Base-by-base conservation (phyloP, 2,329 filamentous ascomycete genomes). In the Diplodia scrobiculata region DNA sequence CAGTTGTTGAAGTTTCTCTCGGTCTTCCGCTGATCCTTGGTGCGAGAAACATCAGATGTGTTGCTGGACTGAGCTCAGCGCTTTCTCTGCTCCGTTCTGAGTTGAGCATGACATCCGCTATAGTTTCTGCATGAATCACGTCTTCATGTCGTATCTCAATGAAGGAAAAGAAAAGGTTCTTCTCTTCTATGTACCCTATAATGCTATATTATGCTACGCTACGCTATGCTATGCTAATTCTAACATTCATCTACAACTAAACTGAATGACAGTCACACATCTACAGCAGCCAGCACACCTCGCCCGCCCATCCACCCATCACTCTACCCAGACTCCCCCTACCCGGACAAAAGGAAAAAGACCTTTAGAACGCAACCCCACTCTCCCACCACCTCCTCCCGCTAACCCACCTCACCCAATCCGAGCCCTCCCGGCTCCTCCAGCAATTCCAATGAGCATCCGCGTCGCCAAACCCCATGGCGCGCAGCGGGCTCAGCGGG, bases 401-500 rank as follows among this genome's bases (percentile, higher is more conserved):
- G 2, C 71, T 76, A 76, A 89, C 83, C 84, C 85, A 88, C 1
- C 83, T 81, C 25, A 87, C 75, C 68, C 84, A 79, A 25, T 82
- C 76, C 32, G 65, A 17, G 13, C 52, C 55, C 21, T 62, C 65
- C 68, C 34, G 29, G 29, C 10, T 14, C 27, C 83, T 81, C 86
- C 89, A 92, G 71, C 90, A 86, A 85, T 86, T 91, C 82, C 86
- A 88, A 0, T 82, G 78, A 71, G 90, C 87, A 0, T 84, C 85
- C 19, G 81, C 76, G 1, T 80, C 79, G 0, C 89, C 90, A 38
- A 89, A 80, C 0, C 90, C 89, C 17, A 93, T 38, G 1, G 83
- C 85, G 29, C 91, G 82, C n/a, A 92, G 73, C 0, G 84, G 73
- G 64, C 91, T 96, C 9, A 94, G 69, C 0, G 92, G 91, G n/a